Conservation (phyloP, 169 alveolate genomes). For the Eimeria sp. region DNA sequence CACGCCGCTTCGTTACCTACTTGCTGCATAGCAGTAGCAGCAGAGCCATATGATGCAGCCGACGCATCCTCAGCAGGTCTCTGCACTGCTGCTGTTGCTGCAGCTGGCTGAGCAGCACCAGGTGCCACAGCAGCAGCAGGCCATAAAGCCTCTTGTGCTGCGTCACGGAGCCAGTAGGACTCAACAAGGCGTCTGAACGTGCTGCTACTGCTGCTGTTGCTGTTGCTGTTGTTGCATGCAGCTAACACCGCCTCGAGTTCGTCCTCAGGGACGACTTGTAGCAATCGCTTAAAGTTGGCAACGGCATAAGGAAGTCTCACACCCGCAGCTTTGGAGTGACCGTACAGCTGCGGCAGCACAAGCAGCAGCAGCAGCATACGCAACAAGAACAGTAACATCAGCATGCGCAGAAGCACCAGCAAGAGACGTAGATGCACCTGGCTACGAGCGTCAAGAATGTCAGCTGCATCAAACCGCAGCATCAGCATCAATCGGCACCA, state of each 20-base stretch:
- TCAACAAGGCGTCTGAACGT: neutral
- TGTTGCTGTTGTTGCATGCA: slow-evolving; percentile 24
- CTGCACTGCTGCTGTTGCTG: neutral
- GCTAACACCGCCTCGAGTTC: slow-evolving; percentile 37
- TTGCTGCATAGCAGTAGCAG: neutral
- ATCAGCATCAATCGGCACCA: neutral
- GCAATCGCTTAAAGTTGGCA: slow-evolving; percentile 25
- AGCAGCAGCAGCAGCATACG: too few species aligned
- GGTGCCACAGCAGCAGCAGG: neutral
- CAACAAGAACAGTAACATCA: neutral
- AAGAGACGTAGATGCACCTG: neutral
- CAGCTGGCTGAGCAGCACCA: slow-evolving; percentile 14
- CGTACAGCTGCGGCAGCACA: too few species aligned
- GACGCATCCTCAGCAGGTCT: neutral
- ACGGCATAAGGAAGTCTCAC: slow-evolving; percentile 4
- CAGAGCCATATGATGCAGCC: neutral
- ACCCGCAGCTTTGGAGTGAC: neutral
- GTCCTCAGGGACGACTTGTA: slow-evolving; percentile 40
- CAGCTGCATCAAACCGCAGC: neutral
- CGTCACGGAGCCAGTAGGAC: slow-evolving; percentile 50
- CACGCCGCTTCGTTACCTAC: neutral
- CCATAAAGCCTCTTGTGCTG: neutral
- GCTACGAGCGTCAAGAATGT: too few species aligned
- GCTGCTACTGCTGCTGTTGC: slow-evolving; percentile 28
- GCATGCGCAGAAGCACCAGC: neutral